Evolutionary conservation across 176 grass and related monocot species (phyloP).

Genomic region (Leersia perrieri): DNA sequence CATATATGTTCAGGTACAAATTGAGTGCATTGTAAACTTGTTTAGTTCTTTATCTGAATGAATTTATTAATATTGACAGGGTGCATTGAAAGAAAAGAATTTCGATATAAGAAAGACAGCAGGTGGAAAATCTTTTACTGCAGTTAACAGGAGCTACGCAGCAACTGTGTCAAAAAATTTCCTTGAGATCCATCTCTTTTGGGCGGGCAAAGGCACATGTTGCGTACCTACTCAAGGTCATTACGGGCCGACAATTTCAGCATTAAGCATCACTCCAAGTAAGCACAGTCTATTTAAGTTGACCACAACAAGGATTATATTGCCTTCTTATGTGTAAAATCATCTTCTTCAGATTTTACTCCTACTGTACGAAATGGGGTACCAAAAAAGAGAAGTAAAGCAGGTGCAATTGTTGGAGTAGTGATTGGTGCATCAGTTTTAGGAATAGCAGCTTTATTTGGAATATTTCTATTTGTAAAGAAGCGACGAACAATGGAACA

Average conservation of each 20-base stretch:
- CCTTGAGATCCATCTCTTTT: constrained; percentile 91
- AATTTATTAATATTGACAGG: constrained; percentile 28
- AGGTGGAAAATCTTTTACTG: constrained; percentile 58
- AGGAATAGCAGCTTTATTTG: constrained; percentile 31
- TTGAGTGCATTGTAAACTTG: neutral
- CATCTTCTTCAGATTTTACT: constrained; percentile 57
- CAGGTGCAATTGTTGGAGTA: constrained; percentile 50
- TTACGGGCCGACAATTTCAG: constrained; percentile 71
- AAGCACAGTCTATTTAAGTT: neutral
- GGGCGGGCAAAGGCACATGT: constrained; percentile 90
- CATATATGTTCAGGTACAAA: constrained; percentile 77
- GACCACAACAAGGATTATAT: neutral
- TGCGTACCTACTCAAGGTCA: constrained; percentile 70
- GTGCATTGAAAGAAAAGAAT: constrained; percentile 65
- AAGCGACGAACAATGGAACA: constrained; percentile 36
- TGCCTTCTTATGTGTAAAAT: constrained; percentile 3
- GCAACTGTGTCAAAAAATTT: constrained; percentile 71
- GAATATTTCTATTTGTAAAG: constrained; percentile 35
- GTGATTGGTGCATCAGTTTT: constrained; percentile 26
- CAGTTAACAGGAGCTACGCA: constrained; percentile 46
- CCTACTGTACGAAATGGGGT: constrained; percentile 59
- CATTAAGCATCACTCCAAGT: constrained; percentile 74
- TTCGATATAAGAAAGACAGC: constrained; percentile 75
- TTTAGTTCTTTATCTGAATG: neutral
- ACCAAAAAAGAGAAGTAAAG: constrained; percentile 33